Base-by-base conservation (phyloP, 2,329 filamentous ascomycete genomes). In the Trichoderma asperellum region DNA sequence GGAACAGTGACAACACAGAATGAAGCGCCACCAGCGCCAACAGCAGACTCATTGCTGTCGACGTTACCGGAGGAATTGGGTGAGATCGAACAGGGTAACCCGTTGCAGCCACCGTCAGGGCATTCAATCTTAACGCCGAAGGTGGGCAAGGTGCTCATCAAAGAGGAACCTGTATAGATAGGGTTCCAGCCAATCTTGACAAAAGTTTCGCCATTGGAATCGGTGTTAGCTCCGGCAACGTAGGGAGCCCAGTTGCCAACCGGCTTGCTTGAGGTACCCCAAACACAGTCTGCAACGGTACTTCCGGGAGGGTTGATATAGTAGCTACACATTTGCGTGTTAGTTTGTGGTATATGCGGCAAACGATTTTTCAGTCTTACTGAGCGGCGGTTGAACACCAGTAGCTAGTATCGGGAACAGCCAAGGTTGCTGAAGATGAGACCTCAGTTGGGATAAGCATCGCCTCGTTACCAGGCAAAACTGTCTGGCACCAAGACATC, bases 391-490 rank as follows among this genome's bases (percentile, higher is more conserved):
- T 94, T 56, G 81, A 79, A 73, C 84, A 87, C 92, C 91, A 94
- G 79, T 94, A 94, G 68, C 81, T 84, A 21, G 84, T 80, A 68
- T 84, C 89, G 10, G 92, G 92, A 43, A 94, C 91, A 61, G 92
- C 91, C 67, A 95, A 82, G 35, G 84, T 85, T n/a, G 83, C 82
- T 11, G 78, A 79, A 71, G 83, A 81, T 27, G 83, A 76, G 58
- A 94, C 89, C 71, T 89, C 79, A n/a, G 91, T 94, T 18, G 91
- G 91, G 74, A 94, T 94, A 73, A 94, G 83, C 91, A 94, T 94
- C 71, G 90, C 90, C 81, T 94, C 92, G 75, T 93, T 91, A 61
- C 92, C 92, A 21, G 92, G 92, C 71, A 94, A 80, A 16, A 93
- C 90, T 5, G 92, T 94, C 80, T 94, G 92, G 79, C 92, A 94